phyloP scores from a whole-genome alignment of 768 basidiomycete species.

The Psilocybe sp. region DNA sequence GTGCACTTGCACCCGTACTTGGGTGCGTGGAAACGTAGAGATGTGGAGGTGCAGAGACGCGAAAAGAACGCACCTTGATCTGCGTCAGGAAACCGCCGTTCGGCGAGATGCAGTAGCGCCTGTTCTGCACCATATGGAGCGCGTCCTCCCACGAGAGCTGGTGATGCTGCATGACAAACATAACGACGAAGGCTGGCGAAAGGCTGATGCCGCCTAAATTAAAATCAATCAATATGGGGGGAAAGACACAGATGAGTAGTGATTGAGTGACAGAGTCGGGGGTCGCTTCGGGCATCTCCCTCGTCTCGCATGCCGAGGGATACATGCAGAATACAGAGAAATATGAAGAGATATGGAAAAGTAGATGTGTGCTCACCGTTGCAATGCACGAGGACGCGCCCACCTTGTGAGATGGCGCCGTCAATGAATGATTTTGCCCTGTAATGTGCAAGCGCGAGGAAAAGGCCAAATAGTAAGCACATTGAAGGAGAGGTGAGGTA shows the following conservation, averaged over 20 bases:
- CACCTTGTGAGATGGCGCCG: constrained; percentile 55
- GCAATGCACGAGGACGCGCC: constrained; percentile 85
- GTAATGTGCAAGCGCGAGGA: neutral
- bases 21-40: too few relatives aligned
- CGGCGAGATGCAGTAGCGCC: constrained; percentile 91
- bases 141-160: constrained; percentile 86
- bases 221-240: too few relatives aligned
- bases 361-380: constrained; percentile 55
- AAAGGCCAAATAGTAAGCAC: neutral
- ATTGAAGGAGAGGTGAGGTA: neutral
- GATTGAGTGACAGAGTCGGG: neutral
- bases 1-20: too few relatives aligned
- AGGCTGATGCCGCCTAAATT: constrained; percentile 77
- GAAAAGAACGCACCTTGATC: constrained; percentile 61
- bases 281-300: neutral
- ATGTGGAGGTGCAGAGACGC: too few relatives aligned
- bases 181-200: constrained; percentile 86
- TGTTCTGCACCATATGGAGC: constrained; percentile 82
- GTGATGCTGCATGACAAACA: constrained; percentile 90
- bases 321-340: neutral
- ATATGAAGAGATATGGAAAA: neutral
- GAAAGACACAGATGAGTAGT: neutral
- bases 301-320: too few relatives aligned
- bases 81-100: constrained; percentile 91
- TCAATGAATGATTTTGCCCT: constrained; percentile 81